Conservation (phyloP, 257 asterid species). For the Ophiorrhiza pumila region DNA sequence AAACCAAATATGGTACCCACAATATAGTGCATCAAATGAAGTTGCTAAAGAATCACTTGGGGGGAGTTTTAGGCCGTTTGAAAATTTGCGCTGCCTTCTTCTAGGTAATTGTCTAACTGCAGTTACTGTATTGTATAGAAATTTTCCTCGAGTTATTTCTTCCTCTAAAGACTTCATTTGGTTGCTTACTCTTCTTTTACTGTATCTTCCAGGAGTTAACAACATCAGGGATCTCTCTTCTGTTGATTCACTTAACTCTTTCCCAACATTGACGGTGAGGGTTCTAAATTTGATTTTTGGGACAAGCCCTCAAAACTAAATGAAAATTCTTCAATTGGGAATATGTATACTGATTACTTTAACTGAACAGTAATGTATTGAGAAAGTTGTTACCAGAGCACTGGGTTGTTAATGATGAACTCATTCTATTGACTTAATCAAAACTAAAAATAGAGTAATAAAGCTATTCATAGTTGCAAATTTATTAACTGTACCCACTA, state of each 20-base stretch:
- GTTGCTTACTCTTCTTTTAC: constrained; percentile 24
- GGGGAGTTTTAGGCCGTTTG: constrained; percentile 48
- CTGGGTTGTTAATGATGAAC: background rate
- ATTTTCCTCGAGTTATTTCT: constrained; percentile 18
- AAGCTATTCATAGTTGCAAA: background rate
- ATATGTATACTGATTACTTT: background rate
- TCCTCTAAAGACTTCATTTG: constrained; percentile 12
- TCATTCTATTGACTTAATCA: background rate
- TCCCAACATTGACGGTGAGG: constrained; percentile 78
- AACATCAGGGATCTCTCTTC: constrained; percentile 63
- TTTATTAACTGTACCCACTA: background rate
- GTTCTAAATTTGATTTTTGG: constrained; percentile 10
- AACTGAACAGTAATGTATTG: background rate
- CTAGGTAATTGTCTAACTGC: constrained; percentile 51
- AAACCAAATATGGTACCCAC: constrained; percentile 59
- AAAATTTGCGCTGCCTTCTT: constrained; percentile 61
- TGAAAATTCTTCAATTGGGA: background rate
- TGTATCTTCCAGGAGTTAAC: constrained; percentile 60
- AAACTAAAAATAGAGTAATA: background rate
- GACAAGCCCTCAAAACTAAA: background rate
- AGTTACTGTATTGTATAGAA: background rate
- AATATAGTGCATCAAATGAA: constrained; percentile 31
- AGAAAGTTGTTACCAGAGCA: background rate
- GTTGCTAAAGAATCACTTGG: constrained; percentile 35
- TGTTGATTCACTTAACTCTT: constrained; percentile 71